These are phyloP conservation scores for Zymoseptoria ardabiliae DNA, from an alignment of 2,329 filamentous ascomycete species.

Conservation along the genomic window DNA sequence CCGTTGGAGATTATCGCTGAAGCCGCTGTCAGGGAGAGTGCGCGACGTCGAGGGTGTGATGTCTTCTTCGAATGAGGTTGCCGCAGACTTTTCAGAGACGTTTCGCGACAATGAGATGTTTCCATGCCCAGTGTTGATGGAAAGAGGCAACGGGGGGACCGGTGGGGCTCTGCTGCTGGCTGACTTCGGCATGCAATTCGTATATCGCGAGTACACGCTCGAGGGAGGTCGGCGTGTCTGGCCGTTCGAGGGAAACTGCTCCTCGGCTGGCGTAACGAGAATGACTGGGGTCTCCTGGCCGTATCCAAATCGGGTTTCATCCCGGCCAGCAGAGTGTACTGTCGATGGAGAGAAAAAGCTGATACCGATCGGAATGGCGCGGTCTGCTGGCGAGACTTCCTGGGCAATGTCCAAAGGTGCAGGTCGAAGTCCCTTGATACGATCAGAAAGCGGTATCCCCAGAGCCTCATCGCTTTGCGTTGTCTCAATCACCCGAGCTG, in stretches of 20 bases:
- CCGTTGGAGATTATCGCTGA: neutral
- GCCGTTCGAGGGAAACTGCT: constrained; percentile 50
- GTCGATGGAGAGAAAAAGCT: constrained; percentile 50
- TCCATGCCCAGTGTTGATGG: constrained; percentile 13
- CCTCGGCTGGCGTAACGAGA: constrained; percentile 46
- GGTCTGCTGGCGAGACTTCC: constrained; percentile 59
- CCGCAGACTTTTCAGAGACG: constrained; percentile 28
- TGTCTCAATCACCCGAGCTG: neutral
- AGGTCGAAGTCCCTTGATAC: constrained; percentile 22
- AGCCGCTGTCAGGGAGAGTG: neutral
- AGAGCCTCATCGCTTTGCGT: constrained; percentile 39
- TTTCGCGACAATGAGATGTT: constrained; percentile 7
- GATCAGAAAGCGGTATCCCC: constrained; percentile 15
- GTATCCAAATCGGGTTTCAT: constrained; percentile 1
- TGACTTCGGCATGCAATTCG: constrained; percentile 25
- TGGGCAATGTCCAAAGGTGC: constrained; percentile 24
- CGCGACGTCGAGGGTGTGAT: constrained; percentile 23
- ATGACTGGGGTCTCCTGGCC: constrained; percentile 41
- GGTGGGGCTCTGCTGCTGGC: constrained; percentile 44
- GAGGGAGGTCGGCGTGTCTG: constrained; percentile 42
- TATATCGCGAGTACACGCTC: constrained; percentile 56
- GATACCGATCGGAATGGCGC: constrained; percentile 68
- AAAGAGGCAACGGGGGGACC: constrained; percentile 50
- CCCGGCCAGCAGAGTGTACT: constrained; percentile 21
- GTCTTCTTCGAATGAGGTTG: constrained; percentile 40